Evolutionary conservation across 2,329 filamentous ascomycete genomes (phyloP).

Genomic region (Penicillium sp.): DNA sequence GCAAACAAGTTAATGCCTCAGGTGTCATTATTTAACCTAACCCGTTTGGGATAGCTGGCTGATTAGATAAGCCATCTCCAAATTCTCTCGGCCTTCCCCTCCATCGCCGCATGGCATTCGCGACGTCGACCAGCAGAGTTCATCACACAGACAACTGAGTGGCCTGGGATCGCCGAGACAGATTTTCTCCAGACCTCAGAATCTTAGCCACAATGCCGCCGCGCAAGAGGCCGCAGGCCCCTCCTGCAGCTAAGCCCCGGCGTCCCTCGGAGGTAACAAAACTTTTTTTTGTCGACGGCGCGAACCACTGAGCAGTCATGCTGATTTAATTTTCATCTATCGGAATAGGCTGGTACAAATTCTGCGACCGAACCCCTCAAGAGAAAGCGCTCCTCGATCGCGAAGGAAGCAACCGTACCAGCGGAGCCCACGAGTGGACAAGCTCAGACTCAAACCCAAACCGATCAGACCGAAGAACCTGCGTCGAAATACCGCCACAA

Average conservation of each 20-base stretch:
- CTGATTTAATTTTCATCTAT: slow-evolving; percentile 18
- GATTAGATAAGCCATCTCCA: slow-evolving; percentile 35
- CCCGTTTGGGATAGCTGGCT: slow-evolving; percentile 24
- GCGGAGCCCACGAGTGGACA: slow-evolving; percentile 19
- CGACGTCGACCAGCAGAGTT: slow-evolving; percentile 11
- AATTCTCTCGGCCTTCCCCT: slow-evolving; percentile 35
- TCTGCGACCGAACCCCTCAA: slow-evolving; percentile 34
- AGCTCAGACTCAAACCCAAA: slow-evolving; percentile 10
- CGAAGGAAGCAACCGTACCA: slow-evolving; percentile 32
- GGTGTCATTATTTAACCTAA: slow-evolving; percentile 19
- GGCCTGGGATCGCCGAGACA: slow-evolving; percentile 20
- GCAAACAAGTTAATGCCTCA: slow-evolving; percentile 20
- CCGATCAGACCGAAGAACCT: slow-evolving; percentile 27
- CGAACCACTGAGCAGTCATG: slow-evolving; percentile 6
- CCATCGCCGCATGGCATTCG: slow-evolving; percentile 21
- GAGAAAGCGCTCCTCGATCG: slow-evolving; percentile 38
- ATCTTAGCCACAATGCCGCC: slow-evolving; percentile 42
- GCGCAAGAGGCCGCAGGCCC: slow-evolving; percentile 43
- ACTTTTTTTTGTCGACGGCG: slow-evolving; percentile 32
- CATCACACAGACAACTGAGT: slow-evolving; percentile 15
- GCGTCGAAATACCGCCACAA: slow-evolving; percentile 37
- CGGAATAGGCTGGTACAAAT: slow-evolving; percentile 23
- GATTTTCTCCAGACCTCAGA: slow-evolving; percentile 13
- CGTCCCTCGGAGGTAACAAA: slow-evolving; percentile 42
- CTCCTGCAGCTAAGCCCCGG: slow-evolving; percentile 36